These are phyloP conservation scores for Inonotus hispidus DNA, from an alignment of 1,284 basidiomycete species.

Conservation along the genomic window DNA sequence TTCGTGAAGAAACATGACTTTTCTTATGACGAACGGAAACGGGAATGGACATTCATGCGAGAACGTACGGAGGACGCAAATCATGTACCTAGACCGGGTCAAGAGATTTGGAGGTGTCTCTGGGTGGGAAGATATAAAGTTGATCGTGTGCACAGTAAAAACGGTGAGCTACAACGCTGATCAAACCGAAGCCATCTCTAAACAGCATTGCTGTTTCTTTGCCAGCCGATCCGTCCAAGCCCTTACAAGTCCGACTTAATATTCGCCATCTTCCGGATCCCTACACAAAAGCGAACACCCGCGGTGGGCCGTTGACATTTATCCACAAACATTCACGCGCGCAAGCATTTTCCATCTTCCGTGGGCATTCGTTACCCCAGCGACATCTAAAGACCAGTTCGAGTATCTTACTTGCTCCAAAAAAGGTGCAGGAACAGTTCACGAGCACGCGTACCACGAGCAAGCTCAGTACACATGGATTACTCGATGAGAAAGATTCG, in stretches of 20 bases:
- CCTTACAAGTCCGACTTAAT: conserved; percentile 60
- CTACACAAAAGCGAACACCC: conserved; percentile 34
- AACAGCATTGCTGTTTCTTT: not conserved
- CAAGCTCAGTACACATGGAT: conserved; percentile 59
- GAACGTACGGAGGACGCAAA: conserved; percentile 41
- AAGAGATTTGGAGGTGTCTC: conserved; percentile 67
- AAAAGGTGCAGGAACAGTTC: conserved; percentile 67
- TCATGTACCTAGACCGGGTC: conserved; percentile 34
- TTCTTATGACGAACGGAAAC: conserved; percentile 38
- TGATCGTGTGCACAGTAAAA: conserved; percentile 30
- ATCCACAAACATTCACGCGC: conserved; percentile 77
- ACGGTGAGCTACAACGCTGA: conserved; percentile 10
- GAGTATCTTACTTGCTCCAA: conserved; percentile 62
- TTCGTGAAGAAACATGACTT: conserved; percentile 37
- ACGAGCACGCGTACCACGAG: conserved; percentile 73
- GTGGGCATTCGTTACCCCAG: conserved; percentile 42
- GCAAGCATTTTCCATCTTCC: conserved; percentile 68
- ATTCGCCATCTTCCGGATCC: conserved; percentile 52
- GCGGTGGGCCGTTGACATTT: conserved; percentile 55
- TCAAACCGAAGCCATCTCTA: conserved; percentile 12
- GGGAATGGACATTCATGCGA: conserved; percentile 59
- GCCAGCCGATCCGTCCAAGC: conserved; percentile 46
- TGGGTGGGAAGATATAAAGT: conserved; percentile 62
- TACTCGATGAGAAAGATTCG: conserved; percentile 42
- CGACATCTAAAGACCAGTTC: conserved; percentile 36